These are phyloP conservation scores for Trametes cinnabarina DNA, from an alignment of 768 basidiomycete genomes.

Conservation along the genomic window DNA sequence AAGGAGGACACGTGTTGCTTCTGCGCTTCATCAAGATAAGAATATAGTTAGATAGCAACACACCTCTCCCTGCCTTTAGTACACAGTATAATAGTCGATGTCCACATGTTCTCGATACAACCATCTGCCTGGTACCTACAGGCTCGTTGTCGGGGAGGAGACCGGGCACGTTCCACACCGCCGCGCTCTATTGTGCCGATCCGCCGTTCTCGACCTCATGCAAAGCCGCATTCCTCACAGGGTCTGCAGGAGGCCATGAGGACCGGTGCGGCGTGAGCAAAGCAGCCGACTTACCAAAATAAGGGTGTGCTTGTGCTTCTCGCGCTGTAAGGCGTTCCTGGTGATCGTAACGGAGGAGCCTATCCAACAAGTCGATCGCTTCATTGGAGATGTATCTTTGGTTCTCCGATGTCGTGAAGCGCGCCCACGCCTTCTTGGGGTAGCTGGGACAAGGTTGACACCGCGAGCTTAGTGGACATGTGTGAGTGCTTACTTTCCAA, in stretches of 20 bases:
- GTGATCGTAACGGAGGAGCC: constrained; percentile 94
- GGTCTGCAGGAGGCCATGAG: constrained; percentile 46
- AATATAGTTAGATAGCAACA: constrained; percentile 17
- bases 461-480: constrained; percentile 5
- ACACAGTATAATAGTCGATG: constrained; percentile 7
- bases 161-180: neutral
- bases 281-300: constrained; percentile 64
- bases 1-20: constrained; percentile 6
- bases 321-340: constrained; percentile 94
- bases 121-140: constrained; percentile 8
- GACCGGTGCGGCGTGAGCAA: constrained; percentile 4
- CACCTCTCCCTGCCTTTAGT: constrained; percentile 15
- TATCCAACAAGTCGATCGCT: constrained; percentile 94
- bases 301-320: constrained; percentile 90
- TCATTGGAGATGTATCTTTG: constrained; percentile 96
- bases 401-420: constrained; percentile 94
- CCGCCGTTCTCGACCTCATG: constrained; percentile 65
- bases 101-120: constrained; percentile 14
- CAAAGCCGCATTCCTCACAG: constrained; percentile 55
- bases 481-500: constrained; percentile 61
- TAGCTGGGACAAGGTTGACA: constrained; percentile 48
- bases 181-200: constrained; percentile 36
- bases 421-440: constrained; percentile 91
- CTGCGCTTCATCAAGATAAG: constrained; percentile 14
- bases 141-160: constrained; percentile 2